phyloP scores from a whole-genome alignment of 2,329 filamentous ascomycete genomes.

The Acephala macrosclerotiorum region DNA sequence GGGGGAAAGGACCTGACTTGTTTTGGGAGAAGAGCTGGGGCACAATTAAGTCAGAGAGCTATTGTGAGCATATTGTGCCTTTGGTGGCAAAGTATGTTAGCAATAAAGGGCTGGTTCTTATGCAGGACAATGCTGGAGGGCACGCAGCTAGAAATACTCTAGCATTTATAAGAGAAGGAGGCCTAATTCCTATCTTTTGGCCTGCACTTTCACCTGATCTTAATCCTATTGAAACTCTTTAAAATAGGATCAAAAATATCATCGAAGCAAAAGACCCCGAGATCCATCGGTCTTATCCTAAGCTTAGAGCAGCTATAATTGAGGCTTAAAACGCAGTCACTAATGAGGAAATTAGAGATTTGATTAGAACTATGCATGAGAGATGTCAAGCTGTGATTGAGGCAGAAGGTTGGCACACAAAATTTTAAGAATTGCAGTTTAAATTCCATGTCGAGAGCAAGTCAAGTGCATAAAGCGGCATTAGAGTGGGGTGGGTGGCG shows the following conservation, averaged over 20 bases:
- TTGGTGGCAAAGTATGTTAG: neutral
- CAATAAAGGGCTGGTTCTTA: too few relatives aligned
- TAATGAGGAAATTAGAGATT: too few relatives aligned
- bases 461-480: neutral
- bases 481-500: neutral
- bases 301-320: neutral
- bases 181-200: constrained; percentile 16
- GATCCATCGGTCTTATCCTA: neutral
- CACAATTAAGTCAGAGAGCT: neutral
- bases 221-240: constrained; percentile 16
- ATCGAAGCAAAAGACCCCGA: constrained; percentile 8
- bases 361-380: too few relatives aligned
- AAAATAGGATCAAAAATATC: constrained; percentile 13
- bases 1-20: constrained; percentile 16
- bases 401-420: too few relatives aligned
- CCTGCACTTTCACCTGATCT: constrained; percentile 14
- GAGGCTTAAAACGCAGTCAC: constrained; percentile 17
- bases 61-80: constrained; percentile 14
- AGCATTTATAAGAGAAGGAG: too few relatives aligned
- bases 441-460: neutral
- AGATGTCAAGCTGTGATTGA: too few relatives aligned
- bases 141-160: too few relatives aligned
- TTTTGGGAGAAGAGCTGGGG: constrained; percentile 39
- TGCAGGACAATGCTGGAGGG: too few relatives aligned
- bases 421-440: neutral